Base-by-base conservation (phyloP, 2,329 filamentous ascomycete genomes). In the Aspergillus caelatus region DNA sequence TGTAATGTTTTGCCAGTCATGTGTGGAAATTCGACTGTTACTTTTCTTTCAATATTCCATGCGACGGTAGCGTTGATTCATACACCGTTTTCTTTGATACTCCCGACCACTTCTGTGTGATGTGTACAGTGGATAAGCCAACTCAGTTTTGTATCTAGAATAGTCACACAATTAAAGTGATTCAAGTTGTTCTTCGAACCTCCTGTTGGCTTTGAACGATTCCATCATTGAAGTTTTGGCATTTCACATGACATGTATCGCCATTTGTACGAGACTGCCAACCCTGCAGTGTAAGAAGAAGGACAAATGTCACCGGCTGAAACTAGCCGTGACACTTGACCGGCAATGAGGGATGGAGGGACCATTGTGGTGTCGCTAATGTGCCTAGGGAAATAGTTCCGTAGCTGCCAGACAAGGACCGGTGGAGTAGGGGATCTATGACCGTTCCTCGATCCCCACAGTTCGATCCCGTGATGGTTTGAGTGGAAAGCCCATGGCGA, bases 111-210 rank as follows among this genome's bases (percentile, higher is more conserved):
- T 36, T n/a, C 16, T 36, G 52, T 39, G 52, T 55, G 52, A 55
- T 55, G 52, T 54, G 50, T 54, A 36, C 8, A 54, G 50, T 54
- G 50, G 50, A 54, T n/a, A 36, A n/a, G 30, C 52, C 21, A 21
- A 34, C 30, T 55, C n/a, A 55, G 11, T 23, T 36, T 10, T 28
- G 52, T 36, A 39, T 55, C 32, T 55, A 52, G 16, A n/a, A 32
- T 34, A 52, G 48, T 52, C 7, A 52, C 48, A 52, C 48, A 21
- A 52, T 11, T 28, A 32, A 12, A 28, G 46, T 30, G 46, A 50
- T 50, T n/a, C 14, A 50, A 50, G 46, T 14, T 1, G 28, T 32
- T 32, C 26, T 52, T 34, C 11, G 10, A 52, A 52, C 28, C 9
- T 21, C 23, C 46, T 30, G 23, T 19, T 50, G 7, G 26, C 21